phyloP scores from a whole-genome alignment of 768 basidiomycete genomes.

The Calvatia gigantea region DNA sequence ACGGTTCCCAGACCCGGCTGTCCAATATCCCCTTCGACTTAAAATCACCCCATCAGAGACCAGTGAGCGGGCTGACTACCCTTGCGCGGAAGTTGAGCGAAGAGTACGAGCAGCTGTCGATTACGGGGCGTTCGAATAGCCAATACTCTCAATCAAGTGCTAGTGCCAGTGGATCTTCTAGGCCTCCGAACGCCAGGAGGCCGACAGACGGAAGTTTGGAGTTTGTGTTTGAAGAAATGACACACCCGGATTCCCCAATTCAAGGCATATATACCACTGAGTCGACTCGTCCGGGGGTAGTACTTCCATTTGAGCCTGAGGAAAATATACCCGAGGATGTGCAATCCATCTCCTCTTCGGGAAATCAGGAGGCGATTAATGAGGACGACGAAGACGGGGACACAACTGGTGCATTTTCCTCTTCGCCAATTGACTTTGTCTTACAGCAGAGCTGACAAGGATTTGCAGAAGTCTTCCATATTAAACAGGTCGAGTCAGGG shows the following conservation, averaged over 20 bases:
- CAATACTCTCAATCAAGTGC: slow-evolving; percentile 24
- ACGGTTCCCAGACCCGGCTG: slow-evolving; percentile 21
- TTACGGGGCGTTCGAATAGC: slow-evolving; percentile 25
- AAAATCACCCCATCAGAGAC: slow-evolving; percentile 26
- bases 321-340: slow-evolving; percentile 46
- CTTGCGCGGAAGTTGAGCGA: slow-evolving; percentile 49
- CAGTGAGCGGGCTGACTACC: slow-evolving; percentile 44
- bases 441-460: not conserved
- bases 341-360: slow-evolving; percentile 38
- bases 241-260: slow-evolving; percentile 21
- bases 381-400: slow-evolving; percentile 44
- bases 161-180: slow-evolving; percentile 11
- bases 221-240: slow-evolving; percentile 36
- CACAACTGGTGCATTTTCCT: slow-evolving; percentile 32
- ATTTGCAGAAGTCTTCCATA: slow-evolving; percentile 40
- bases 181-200: slow-evolving; percentile 17
- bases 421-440: not conserved
- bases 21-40: slow-evolving; percentile 32
- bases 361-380: slow-evolving; percentile 28
- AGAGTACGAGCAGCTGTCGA: slow-evolving; percentile 42
- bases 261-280: slow-evolving; percentile 18
- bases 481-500: slow-evolving; percentile 48
- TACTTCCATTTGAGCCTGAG: slow-evolving; percentile 20
- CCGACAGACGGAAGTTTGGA: slow-evolving; percentile 30
- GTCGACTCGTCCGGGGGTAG: slow-evolving; percentile 33